These are phyloP conservation scores for Zygoascus flipseniorum DNA, from an alignment of 805 yeast species.

Conservation along the genomic window DNA sequence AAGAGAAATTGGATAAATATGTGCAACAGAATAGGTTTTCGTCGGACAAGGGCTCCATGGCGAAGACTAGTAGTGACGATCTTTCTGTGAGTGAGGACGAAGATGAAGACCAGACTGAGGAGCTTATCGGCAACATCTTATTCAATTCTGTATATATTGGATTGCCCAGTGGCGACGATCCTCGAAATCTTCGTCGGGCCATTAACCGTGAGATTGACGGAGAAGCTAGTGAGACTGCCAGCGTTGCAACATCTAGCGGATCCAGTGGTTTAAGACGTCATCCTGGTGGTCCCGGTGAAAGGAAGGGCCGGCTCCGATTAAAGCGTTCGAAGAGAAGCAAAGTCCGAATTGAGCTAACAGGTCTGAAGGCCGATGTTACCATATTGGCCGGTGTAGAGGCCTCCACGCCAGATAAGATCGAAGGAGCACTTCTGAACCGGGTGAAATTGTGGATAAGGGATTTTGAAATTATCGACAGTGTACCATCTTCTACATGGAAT, in stretches of 20 bases:
- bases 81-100: not conserved
- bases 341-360: constrained; percentile 45
- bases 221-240: constrained; percentile 24
- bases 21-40: not conserved
- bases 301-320: constrained; percentile 37
- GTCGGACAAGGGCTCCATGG: not conserved
- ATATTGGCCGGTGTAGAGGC: constrained; percentile 40
- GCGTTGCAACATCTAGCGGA: constrained; percentile 8
- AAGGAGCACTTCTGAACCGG: constrained; percentile 40
- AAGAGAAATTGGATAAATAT: constrained; percentile 6
- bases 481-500: constrained; percentile 87
- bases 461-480: constrained; percentile 62
- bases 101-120: constrained; percentile 12
- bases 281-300: constrained; percentile 13
- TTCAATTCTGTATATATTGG: constrained; percentile 77
- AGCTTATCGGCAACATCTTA: constrained; percentile 49
- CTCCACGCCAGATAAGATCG: constrained; percentile 17
- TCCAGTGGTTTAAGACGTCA: not conserved
- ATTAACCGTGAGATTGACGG: constrained; percentile 45
- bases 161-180: constrained; percentile 40
- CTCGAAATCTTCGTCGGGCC: constrained; percentile 37
- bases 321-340: constrained; percentile 59
- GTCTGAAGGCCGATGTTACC: constrained; percentile 40
- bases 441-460: constrained; percentile 44
- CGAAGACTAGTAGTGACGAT: not conserved